phyloP scores from a whole-genome alignment of 331 rosid genomes.

The Phaseolus coccineus region DNA sequence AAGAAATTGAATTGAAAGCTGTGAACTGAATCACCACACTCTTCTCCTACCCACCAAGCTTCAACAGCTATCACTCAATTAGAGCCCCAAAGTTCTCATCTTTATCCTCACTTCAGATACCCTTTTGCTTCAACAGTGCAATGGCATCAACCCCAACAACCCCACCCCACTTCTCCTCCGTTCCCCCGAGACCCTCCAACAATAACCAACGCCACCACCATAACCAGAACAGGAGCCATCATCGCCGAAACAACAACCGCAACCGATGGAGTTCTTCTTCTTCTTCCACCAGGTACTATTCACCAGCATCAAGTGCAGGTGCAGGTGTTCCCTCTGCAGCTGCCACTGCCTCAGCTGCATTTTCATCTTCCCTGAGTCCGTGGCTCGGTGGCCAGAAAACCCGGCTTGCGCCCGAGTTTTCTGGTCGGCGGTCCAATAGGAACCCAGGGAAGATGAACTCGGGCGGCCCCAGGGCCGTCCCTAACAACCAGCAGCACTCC shows the following conservation, averaged over 20 bases:
- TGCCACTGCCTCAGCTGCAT: constrained; percentile 25
- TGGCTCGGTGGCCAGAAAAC: constrained; percentile 42
- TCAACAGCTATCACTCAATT: neutral
- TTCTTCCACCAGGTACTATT: constrained; percentile 8
- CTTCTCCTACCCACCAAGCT: neutral
- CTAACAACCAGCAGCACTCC: constrained; percentile 58
- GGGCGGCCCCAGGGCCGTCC: constrained; percentile 65
- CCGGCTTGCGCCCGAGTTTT: constrained; percentile 67
- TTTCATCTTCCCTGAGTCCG: constrained; percentile 27
- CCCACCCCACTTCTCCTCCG: constrained; percentile 39
- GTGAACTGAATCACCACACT: neutral
- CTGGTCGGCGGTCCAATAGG: constrained; percentile 88
- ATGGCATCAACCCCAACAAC: constrained; percentile 48
- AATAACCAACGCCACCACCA: neutral
- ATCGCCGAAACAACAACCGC: constrained; percentile 26
- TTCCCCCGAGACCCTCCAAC: constrained; percentile 19
- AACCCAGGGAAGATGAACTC: constrained; percentile 77
- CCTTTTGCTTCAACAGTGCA: constrained; percentile 18
- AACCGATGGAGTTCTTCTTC: constrained; percentile 30
- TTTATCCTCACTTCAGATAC: constrained; percentile 43
- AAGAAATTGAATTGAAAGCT: neutral
- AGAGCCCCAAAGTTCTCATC: constrained; percentile 49
- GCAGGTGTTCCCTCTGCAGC: constrained; percentile 18
- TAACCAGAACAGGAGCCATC: neutral
- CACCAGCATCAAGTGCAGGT: constrained; percentile 27